Conservation (phyloP, 805 yeast species). For the Pichia occidentalis region DNA sequence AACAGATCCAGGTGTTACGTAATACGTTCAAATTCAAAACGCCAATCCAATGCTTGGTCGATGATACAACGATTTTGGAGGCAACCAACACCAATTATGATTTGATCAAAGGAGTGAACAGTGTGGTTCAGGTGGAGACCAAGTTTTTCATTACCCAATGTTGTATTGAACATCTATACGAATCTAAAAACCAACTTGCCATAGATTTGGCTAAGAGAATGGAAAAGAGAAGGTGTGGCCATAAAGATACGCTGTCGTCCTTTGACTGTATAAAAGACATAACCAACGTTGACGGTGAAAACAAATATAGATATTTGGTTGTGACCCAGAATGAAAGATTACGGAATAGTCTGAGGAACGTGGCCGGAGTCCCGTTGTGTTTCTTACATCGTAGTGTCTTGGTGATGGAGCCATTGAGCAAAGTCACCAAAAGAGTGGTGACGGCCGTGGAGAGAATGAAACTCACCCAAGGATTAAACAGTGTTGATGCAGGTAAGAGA, state of each 20-base stretch:
- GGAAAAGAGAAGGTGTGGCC: slow-evolving; percentile 93
- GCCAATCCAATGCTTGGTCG: slow-evolving; percentile 87
- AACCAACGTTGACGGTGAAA: slow-evolving; percentile 63
- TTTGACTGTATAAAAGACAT: slow-evolving; percentile 72
- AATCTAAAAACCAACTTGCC: slow-evolving; percentile 63
- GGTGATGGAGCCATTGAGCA: slow-evolving; percentile 91
- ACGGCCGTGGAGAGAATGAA: slow-evolving; percentile 54
- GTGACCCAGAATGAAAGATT: slow-evolving; percentile 75
- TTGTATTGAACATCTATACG: slow-evolving; percentile 80
- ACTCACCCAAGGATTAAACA: slow-evolving; percentile 73
- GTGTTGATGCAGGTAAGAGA: slow-evolving; percentile 44
- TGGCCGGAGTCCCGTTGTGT: slow-evolving; percentile 87
- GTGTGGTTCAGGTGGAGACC: slow-evolving; percentile 78
- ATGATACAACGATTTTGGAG: slow-evolving; percentile 65
- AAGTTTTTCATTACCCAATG: slow-evolving; percentile 95
- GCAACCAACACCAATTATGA: slow-evolving; percentile 67
- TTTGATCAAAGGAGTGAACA: slow-evolving; percentile 67
- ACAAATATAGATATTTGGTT: slow-evolving; percentile 86
- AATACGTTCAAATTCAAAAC: slow-evolving; percentile 88
- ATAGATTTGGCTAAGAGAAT: slow-evolving; percentile 73
- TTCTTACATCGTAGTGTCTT: slow-evolving; percentile 87
- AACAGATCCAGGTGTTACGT: slow-evolving; percentile 80
- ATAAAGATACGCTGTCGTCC: slow-evolving; percentile 45
- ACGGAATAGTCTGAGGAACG: slow-evolving; percentile 58
- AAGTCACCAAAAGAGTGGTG: slow-evolving; percentile 51